phyloP scores from a whole-genome alignment of 257 asterid genomes.

The Sherardia arvensis region DNA sequence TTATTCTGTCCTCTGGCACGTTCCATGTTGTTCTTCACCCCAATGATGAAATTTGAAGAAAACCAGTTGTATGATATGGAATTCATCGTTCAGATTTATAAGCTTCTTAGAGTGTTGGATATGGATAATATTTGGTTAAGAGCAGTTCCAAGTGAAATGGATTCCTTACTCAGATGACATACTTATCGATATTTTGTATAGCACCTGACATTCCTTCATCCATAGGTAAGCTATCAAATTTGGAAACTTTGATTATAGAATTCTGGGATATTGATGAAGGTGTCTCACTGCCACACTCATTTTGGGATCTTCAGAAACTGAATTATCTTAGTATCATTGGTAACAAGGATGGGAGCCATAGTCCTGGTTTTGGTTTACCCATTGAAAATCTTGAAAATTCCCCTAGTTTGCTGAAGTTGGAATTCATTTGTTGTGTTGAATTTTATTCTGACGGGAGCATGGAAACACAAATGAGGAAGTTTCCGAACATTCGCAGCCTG shows the following conservation, averaged over 20 bases:
- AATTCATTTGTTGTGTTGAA: background rate
- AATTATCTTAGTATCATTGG: background rate
- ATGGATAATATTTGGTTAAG: background rate
- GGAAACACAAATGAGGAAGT: background rate
- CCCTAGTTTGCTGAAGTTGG: background rate
- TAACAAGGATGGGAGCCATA: too few relatives aligned
- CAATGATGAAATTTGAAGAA: too few relatives aligned
- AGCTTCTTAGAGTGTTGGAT: constrained; percentile 2
- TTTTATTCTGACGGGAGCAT: too few relatives aligned
- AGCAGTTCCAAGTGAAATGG: background rate
- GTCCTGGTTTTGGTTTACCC: background rate
- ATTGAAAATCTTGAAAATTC: background rate
- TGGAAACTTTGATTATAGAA: background rate
- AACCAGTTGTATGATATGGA: background rate
- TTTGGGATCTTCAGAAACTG: background rate
- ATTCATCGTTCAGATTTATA: background rate
- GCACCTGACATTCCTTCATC: background rate
- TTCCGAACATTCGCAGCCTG: background rate
- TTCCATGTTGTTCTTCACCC: background rate
- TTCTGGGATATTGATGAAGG: background rate
- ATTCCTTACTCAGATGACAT: constrained; percentile 4
- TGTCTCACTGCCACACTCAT: background rate
- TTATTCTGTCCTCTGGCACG: background rate
- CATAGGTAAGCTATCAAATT: background rate
- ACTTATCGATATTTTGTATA: background rate